These are phyloP conservation scores for Lentinula guzmanii DNA, from an alignment of 768 basidiomycete genomes.

Conservation along the genomic window DNA sequence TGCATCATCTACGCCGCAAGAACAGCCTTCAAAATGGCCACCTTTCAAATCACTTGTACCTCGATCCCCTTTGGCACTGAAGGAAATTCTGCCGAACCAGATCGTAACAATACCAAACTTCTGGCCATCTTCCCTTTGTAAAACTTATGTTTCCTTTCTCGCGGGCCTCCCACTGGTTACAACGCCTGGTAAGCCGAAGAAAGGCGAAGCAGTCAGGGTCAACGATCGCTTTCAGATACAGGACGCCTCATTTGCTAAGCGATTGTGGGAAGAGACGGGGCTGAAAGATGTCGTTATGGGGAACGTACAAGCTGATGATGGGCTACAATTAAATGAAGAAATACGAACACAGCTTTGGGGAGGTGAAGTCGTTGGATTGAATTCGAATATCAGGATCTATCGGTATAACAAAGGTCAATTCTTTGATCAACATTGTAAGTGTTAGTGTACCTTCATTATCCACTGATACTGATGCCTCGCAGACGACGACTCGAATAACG, in stretches of 20 bases:
- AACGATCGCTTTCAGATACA: constrained; percentile 3
- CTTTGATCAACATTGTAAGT: constrained; percentile 1
- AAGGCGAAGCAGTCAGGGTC: constrained; percentile 4
- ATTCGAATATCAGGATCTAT: constrained; percentile 3
- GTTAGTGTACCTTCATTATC: not conserved
- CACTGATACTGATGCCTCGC: no score
- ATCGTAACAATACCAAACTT: not conserved
- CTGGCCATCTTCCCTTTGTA: not conserved
- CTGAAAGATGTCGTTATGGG: constrained; percentile 1
- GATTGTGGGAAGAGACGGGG: constrained; percentile 1
- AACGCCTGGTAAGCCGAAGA: constrained; percentile 3
- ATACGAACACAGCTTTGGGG: not conserved
- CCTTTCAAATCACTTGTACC: not conserved
- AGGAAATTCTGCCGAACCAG: not conserved
- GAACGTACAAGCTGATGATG: not conserved
- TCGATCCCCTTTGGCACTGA: not conserved
- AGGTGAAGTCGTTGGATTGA: not conserved
- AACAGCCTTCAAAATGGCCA: not conserved
- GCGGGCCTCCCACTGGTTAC: not conserved
- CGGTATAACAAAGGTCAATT: constrained; percentile 3
- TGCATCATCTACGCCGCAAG: not conserved
- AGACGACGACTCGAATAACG: constrained; percentile 4
- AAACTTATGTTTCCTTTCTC: constrained; percentile 3
- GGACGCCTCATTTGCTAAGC: not conserved
- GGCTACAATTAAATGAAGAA: not conserved